Conservation (phyloP, 2,329 filamentous ascomycete genomes). For the Fusarium hainanense region DNA sequence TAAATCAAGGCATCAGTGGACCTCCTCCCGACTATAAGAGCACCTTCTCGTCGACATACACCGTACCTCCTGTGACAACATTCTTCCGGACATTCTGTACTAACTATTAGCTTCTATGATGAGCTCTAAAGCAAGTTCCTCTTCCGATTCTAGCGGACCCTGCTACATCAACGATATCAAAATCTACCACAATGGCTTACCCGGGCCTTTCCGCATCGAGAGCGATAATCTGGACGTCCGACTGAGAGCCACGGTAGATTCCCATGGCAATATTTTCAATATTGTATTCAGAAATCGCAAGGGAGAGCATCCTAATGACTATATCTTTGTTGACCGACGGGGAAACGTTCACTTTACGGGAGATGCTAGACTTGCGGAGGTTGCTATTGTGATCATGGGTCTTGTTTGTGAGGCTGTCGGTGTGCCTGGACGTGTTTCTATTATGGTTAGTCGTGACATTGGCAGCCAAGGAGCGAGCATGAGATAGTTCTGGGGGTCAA, state of each 20-base stretch:
- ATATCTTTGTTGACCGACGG: neutral
- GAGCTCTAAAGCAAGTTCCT: neutral
- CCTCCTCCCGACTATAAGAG: neutral
- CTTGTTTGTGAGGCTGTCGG: neutral
- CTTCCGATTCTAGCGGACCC: neutral
- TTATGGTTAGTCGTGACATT: neutral
- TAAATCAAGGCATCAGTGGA: neutral
- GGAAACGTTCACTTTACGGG: neutral
- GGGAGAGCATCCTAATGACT: neutral
- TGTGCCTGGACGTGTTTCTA: neutral
- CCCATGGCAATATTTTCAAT: neutral
- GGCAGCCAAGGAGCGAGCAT: neutral
- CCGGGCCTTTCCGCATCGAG: neutral
- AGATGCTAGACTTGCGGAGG: neutral
- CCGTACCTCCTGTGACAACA: too few relatives aligned
- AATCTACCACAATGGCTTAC: neutral
- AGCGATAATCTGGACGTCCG: neutral
- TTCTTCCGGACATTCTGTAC: too few relatives aligned
- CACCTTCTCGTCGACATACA: too few relatives aligned
- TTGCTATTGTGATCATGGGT: neutral
- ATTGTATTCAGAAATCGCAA: neutral
- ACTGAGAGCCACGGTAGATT: neutral
- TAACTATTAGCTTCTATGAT: neutral
- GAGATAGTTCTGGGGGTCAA: rapidly evolving
- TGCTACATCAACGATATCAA: neutral